Base-by-base conservation (phyloP, 495 filamentous ascomycete genomes). In the Penicillium arizonense region DNA sequence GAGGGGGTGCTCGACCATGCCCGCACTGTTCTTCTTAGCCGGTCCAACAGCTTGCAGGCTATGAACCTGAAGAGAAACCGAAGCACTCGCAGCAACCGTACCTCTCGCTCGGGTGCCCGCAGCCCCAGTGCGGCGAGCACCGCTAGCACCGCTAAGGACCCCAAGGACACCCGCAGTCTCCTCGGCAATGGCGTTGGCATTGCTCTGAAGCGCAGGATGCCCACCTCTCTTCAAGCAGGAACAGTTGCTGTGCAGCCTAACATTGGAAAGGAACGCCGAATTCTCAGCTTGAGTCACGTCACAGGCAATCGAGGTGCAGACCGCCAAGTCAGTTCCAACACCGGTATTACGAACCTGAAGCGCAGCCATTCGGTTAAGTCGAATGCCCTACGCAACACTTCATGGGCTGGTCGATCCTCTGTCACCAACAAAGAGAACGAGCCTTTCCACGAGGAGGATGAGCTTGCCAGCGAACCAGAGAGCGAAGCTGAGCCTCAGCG, bases 1-100 rank as follows among this genome's bases (percentile, higher is more conserved):
- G 93, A 97, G 51, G 90, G 91, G 26, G 90, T 97, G 35, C 90
- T 98, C 55, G 91, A 98, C 62, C 92, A 97, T 61, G 96, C 94
- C 30, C 87, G 91, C 16, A 85, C 87, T 5, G 76, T 97, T 14
- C 81, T 97, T 37, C 83, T 95, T 51, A 82, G 83, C 13, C 74
- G 79, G 14, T 72, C 73, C 30, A 71, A 65, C 54, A 61, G 68
- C 49, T 39, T 61, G 56, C 59, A 66, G 74, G 53, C 71, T 66
- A 88, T 90, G 84, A 87, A 79, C 69, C 80, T 88, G 43, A 91
- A 89, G 67, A 81, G 90, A n/a, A 82, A 89, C 16, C 78, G 81
- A 11, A 65, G 63, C 32, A 39, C 49, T 1, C 56, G 63, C 3
- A 65, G 63, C 33, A 39, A 43, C 0, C 63, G 63, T 10, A 82